A percentile compares a stretch with the other conserved stretches of the same genome.
phyloP scores from a whole-genome alignment of 2,329 filamentous ascomycete species.

The Diaporthe sp. region DNA sequence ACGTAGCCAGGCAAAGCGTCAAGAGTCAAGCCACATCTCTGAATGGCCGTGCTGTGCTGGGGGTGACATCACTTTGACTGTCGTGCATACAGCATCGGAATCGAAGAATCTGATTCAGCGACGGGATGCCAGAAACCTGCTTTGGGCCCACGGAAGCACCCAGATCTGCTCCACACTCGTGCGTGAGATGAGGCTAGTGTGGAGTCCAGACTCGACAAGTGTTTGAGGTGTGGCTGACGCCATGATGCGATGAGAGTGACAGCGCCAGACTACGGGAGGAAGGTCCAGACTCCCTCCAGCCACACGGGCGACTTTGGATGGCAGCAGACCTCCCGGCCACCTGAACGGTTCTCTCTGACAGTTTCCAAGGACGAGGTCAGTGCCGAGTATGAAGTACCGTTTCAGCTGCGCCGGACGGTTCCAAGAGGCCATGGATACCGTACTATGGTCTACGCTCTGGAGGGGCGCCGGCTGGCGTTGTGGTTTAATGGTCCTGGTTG shows the following conservation, averaged over 20 bases:
- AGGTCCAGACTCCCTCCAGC: conserved; percentile 21
- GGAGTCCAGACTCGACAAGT: not conserved
- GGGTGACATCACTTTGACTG: conserved; percentile 38
- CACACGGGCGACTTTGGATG: conserved; percentile 19
- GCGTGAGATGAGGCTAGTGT: conserved; percentile 33
- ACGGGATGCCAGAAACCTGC: conserved; percentile 34
- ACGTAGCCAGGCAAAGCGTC: not conserved
- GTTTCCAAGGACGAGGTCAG: not conserved
- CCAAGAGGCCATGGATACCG: not conserved
- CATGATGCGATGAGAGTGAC: conserved; percentile 12
- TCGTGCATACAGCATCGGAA: conserved; percentile 4
- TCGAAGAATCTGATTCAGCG: conserved; percentile 27
- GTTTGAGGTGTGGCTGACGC: conserved; percentile 33
- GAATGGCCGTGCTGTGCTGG: not conserved
- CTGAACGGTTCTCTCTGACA: not conserved
- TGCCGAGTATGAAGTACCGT: conserved; percentile 19
- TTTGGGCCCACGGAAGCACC: conserved; percentile 30
- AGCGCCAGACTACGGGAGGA: not conserved
- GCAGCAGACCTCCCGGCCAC: conserved; percentile 28
- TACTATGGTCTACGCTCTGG: not conserved
- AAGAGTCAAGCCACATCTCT: conserved; percentile 37
- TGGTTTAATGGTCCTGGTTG: not conserved
- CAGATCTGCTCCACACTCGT: conserved; percentile 24
- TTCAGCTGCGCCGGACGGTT: conserved; percentile 12
- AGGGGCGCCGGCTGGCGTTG: not conserved